Base-by-base conservation (phyloP, 1,284 basidiomycete genomes). In the Ceratobasidium sp. region DNA sequence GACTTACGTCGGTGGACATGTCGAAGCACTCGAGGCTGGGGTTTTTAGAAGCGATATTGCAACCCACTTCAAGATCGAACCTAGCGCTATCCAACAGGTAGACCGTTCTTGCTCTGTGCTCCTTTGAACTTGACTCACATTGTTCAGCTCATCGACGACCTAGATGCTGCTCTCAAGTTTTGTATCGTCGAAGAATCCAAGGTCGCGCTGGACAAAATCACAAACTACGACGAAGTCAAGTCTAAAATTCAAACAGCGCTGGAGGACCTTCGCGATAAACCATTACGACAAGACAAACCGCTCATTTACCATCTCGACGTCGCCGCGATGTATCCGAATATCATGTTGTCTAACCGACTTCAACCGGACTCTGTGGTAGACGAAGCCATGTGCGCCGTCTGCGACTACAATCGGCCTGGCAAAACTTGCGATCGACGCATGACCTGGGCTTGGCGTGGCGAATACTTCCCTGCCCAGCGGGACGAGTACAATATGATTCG, bases 401-500 rank as follows among this genome's bases (percentile, higher is more conserved):
- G 98, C 86, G 98, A 99, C 86, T 99, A 94, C 86, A 99, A 99
- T 83, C 91, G 97, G 5, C 97, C 97, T 0, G 96, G 95, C 44
- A 99, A 99, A 88, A 90, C 91, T 42, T 99, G 98, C 85, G 97
- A 99, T 85, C 90, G 97, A 72, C 91, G 95, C 58, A 91, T 99
- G 85, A 94, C 97, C 75, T 99, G 98, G 98, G 97, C 98, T 0
- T 99, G 98, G 98, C 90, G 98, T 84, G 98, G 98, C 78, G 98
- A 99, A 83, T 99, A 94, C 85, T 99, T 99, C 87, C 98, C 98
- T 7, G 97, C 98, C 0, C 96, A 97, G 82, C 89, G 97, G 26
- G 97, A 99, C 87, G 98, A 99, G 84, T 97, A 94, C 86, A 99
- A 99, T 87, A 99, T 99, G 98, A 97, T 99, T 84, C 93, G 94